Evolutionary conservation across 1,284 basidiomycete genomes (phyloP), one percentile per base, ranked within the genome.

Genomic region (Ustilago shanxiensis): DNA sequence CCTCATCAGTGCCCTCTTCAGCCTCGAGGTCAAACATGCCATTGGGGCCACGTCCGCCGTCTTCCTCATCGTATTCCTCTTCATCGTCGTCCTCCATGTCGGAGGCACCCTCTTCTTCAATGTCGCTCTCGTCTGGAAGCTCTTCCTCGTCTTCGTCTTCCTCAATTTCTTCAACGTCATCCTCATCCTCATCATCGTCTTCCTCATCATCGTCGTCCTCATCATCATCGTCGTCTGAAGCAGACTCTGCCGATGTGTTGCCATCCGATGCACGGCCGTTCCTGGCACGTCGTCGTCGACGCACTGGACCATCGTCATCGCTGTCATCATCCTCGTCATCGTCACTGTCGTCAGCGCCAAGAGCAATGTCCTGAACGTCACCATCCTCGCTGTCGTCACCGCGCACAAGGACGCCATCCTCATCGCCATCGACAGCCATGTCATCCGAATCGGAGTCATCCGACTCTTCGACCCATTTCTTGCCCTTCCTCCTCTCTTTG

Each of bases 401-500:
- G 2, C 74, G 69, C 0, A 77, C 69, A 2, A 77, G 49, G 45
- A 77, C 54, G 45, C 71, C 77, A 16, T 72, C 66, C 3, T 64
- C 70, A 11, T 47, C 70, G 24, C 47, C 76, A n/a, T 73, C 73
- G 24, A 71, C 71, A 31, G 60, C 71, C 66, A 73, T 74, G 22
- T 69, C 78, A n/a, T 75, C 77, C 37, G 66, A 66, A 20, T 79
- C 77, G 10, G 70, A 68, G 44, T 79, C 77, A 31, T 79, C 77
- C 41, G 73, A 73, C 47, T 76, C 75, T 53, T 83, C 79, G 24
- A 77, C 69, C 81, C 81, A 79, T 60, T 74, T 78, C 45, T 79
- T 74, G 35, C 78, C 81, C 56, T 76, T 64, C 49, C 71, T 61
- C 54, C 71, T 69, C 55, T 66, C 54, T 50, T 67, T 68, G n/a